Evolutionary conservation across 2,329 filamentous ascomycete species (phyloP).

Genomic region (Cercospora zeae-maydis): DNA sequence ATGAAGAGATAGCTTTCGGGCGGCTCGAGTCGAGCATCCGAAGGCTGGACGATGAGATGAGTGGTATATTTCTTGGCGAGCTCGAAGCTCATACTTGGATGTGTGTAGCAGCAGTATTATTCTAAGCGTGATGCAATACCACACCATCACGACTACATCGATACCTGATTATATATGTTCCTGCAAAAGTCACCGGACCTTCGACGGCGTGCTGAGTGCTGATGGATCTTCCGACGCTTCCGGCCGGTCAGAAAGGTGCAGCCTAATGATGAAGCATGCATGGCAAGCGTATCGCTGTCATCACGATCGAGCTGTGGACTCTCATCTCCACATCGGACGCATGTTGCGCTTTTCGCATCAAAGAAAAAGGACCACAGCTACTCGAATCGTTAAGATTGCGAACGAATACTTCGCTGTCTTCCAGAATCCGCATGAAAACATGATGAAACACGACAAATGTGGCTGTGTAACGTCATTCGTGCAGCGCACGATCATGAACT

Average conservation of each 20-base stretch:
- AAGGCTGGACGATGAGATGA: constrained; percentile 52
- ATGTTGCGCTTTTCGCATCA: background rate
- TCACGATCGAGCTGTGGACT: background rate
- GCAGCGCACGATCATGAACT: background rate
- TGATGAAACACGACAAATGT: background rate
- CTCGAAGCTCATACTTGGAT: constrained; percentile 15
- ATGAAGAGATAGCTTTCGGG: constrained; percentile 42
- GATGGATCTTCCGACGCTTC: constrained; percentile 3
- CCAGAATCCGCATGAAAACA: background rate
- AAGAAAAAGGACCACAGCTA: background rate
- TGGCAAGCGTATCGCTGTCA: background rate
- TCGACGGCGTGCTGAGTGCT: background rate
- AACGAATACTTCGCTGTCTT: background rate
- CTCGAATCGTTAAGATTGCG: background rate
- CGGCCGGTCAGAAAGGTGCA: constrained; percentile 1
- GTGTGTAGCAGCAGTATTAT: background rate
- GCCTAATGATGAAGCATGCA: constrained; percentile 1
- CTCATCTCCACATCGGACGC: background rate
- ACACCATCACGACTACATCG: background rate
- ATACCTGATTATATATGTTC: background rate
- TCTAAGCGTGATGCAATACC: background rate
- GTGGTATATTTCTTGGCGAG: constrained; percentile 14
- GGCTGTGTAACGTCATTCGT: constrained; percentile 1
- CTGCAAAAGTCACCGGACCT: background rate
- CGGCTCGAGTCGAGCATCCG: constrained; percentile 42